phyloP scores from a whole-genome alignment of 306 rosid genomes.

The Albizia julibrissin region DNA sequence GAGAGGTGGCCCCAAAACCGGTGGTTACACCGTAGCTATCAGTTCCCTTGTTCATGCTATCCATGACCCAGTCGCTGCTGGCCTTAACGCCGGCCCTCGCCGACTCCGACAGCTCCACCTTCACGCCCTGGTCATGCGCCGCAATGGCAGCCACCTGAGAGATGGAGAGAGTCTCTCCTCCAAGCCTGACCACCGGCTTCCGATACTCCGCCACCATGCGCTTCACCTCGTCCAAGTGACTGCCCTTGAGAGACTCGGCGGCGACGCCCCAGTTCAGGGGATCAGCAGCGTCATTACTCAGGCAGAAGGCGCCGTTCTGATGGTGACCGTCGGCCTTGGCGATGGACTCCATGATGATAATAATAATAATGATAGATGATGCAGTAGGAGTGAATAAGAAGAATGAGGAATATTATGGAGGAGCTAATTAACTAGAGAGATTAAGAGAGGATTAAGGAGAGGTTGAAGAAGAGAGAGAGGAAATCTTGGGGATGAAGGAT shows the following conservation, averaged over 20 bases:
- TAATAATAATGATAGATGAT: too few species aligned
- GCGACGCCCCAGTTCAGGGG: conserved; percentile 74
- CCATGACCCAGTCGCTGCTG: conserved; percentile 92
- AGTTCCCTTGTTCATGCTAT: conserved; percentile 69
- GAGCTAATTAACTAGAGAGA: background rate
- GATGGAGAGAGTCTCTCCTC: conserved; percentile 74
- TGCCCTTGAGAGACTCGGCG: conserved; percentile 68
- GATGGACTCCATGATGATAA: conserved; percentile 37
- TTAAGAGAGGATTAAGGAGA: background rate
- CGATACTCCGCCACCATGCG: conserved; percentile 83
- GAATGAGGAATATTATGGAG: background rate
- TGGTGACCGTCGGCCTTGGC: conserved; percentile 27
- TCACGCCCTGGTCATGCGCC: conserved; percentile 29
- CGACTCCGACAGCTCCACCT: conserved; percentile 69
- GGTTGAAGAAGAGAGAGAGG: background rate
- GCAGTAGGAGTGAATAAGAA: background rate
- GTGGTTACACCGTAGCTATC: conserved; percentile 95
- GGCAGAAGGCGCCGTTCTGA: conserved; percentile 49
- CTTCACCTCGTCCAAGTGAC: conserved; percentile 85
- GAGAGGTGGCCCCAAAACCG: conserved; percentile 91
- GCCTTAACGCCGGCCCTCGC: conserved; percentile 82
- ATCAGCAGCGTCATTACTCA: conserved; percentile 32
- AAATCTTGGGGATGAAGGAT: background rate
- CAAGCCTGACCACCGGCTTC: conserved; percentile 60
- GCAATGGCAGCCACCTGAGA: conserved; percentile 89